Percentiles rank a stretch among this genome's conserved stretches.
These are phyloP conservation scores for Coffea eugenioides DNA, from an alignment of 257 asterid species.

Conservation along the genomic window DNA sequence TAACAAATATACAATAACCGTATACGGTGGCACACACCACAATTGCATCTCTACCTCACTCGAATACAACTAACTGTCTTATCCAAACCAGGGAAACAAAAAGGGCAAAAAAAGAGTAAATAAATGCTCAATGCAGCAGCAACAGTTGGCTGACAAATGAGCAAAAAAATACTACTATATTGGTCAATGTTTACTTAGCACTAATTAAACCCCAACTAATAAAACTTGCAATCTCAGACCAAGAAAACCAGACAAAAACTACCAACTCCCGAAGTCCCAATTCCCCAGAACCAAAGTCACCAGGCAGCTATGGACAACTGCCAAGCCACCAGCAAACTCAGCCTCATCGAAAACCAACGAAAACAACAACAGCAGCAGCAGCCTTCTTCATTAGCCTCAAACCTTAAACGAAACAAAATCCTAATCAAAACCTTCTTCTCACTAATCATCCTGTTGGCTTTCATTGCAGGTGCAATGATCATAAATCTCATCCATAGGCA, in stretches of 20 bases:
- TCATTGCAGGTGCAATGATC: constrained; percentile 5
- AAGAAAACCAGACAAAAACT: not conserved
- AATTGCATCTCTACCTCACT: no score
- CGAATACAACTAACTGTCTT: no score
- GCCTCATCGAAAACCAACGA: not conserved
- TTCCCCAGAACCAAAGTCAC: not conserved
- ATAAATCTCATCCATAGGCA: not conserved
- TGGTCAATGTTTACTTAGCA: not conserved
- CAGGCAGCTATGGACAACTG: not conserved
- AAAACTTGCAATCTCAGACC: not conserved
- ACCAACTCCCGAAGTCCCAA: not conserved
- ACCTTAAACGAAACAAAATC: constrained; percentile 7
- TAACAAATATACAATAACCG: no score
- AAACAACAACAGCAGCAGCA: not conserved
- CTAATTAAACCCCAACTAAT: not conserved
- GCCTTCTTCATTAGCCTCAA: not conserved
- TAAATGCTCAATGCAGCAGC: no score
- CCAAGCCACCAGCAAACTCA: constrained; percentile 9
- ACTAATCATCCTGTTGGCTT: constrained; percentile 6
- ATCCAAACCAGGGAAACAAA: no score
- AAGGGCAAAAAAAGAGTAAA: no score
- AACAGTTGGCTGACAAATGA: no score
- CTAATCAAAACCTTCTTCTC: constrained; percentile 5
- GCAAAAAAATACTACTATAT: no score
- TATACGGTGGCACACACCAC: no score